Evolutionary conservation across 2,329 filamentous ascomycete species (phyloP).

Genomic region (Ceratocystis diversiconidia): DNA sequence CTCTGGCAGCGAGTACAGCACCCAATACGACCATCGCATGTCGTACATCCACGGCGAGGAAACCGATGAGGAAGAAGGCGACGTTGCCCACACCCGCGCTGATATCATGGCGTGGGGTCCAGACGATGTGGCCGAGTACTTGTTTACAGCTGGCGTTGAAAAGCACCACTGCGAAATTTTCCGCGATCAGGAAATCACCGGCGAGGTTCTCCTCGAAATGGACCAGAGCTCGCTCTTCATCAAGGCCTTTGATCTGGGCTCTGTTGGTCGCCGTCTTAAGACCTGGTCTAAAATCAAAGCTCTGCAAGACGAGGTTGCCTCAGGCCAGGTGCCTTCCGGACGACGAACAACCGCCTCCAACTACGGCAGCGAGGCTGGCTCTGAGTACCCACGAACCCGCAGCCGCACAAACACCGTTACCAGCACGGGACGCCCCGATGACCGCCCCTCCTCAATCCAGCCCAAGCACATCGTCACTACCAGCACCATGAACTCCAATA

Average conservation of each 20-base stretch:
- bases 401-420: slow-evolving; percentile 47
- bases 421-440: slow-evolving; percentile 29
- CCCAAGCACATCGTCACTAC: slow-evolving; percentile 35
- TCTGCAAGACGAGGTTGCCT: slow-evolving; percentile 72
- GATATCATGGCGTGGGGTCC: slow-evolving; percentile 73
- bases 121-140: slow-evolving; percentile 71
- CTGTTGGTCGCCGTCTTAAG: slow-evolving; percentile 75
- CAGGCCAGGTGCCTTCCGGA: slow-evolving; percentile 25
- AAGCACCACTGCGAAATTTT: slow-evolving; percentile 87
- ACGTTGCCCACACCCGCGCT: slow-evolving; percentile 47
- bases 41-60: slow-evolving; percentile 92
- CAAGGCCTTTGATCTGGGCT: slow-evolving; percentile 86
- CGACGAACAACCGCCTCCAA: slow-evolving; percentile 38
- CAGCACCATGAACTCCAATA: slow-evolving; percentile 36
- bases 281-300: slow-evolving; percentile 95
- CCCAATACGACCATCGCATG: slow-evolving; percentile 56
- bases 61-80: slow-evolving; percentile 89
- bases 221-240: slow-evolving; percentile 90
- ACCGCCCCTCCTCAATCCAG: slow-evolving; percentile 34
- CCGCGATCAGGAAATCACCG: slow-evolving; percentile 85
- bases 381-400: slow-evolving; percentile 35
- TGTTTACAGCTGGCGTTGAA: slow-evolving; percentile 76
- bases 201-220: slow-evolving; percentile 86
- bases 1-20: slow-evolving; percentile 84
- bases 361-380: slow-evolving; percentile 45